Evolutionary conservation across 768 basidiomycete species (phyloP).

Genomic region (Suillus americanus): DNA sequence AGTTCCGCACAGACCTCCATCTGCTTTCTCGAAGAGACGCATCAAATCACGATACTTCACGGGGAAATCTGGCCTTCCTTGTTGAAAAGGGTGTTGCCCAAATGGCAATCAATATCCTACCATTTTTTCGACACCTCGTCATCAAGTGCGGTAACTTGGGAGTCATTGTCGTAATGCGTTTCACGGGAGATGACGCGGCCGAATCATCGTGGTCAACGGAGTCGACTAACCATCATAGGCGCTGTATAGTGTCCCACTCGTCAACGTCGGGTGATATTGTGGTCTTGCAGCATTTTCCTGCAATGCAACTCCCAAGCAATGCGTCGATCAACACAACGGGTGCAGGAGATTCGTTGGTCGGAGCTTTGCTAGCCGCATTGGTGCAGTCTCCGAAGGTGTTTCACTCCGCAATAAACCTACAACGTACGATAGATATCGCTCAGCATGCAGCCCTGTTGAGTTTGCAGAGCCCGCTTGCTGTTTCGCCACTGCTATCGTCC

Average conservation of each 20-base stretch:
- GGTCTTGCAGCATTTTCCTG: conserved; percentile 73
- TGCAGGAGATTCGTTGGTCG: conserved; percentile 89
- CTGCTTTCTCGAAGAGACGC: conserved; percentile 51
- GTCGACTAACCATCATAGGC: conserved; percentile 43
- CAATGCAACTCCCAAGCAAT: conserved; percentile 39
- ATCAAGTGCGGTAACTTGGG: conserved; percentile 82
- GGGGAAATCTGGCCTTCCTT: conserved; percentile 59
- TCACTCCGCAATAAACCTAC: conserved; percentile 43
- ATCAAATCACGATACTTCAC: conserved; percentile 38
- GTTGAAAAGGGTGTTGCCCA: conserved; percentile 71
- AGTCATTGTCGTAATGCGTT: conserved; percentile 60
- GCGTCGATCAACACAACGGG: conserved; percentile 77
- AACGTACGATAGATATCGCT: conserved; percentile 47
- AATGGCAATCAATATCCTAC: conserved; percentile 79
- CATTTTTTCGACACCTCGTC: conserved; percentile 81
- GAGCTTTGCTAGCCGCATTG: conserved; percentile 74
- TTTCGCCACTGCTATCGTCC: conserved; percentile 60
- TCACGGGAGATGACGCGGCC: conserved; percentile 39
- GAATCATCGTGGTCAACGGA: conserved; percentile 52
- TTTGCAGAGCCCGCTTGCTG: conserved; percentile 55
- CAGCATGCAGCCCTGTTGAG: conserved; percentile 67
- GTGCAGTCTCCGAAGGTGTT: conserved; percentile 44
- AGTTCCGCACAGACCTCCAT: conserved; percentile 67
- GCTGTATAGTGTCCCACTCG: conserved; percentile 54
- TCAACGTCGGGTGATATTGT: conserved; percentile 45